phyloP scores from a whole-genome alignment of 805 yeast genomes.

The Saccharomyces mikatae region DNA sequence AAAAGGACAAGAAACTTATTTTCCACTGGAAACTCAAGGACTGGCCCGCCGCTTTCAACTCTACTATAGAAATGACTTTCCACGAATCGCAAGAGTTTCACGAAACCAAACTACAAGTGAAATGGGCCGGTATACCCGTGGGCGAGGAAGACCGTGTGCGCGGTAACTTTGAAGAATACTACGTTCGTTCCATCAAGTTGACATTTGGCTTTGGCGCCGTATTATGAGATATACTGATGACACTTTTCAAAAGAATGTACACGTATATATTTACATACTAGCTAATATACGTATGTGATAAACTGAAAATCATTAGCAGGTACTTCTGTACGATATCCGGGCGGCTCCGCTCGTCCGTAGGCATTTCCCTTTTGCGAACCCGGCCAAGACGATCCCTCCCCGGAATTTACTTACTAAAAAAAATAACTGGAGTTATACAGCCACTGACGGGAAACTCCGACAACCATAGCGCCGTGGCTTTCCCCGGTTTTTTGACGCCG shows the following conservation, averaged over 20 bases:
- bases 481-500: background rate
- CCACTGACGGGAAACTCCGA: background rate
- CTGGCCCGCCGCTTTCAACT: constrained; percentile 83
- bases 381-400: background rate
- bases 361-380: background rate
- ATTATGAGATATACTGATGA: constrained; percentile 32
- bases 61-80: constrained; percentile 57
- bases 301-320: background rate
- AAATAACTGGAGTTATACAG: background rate
- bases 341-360: background rate
- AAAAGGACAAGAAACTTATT: constrained; percentile 49
- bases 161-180: constrained; percentile 80
- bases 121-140: constrained; percentile 82
- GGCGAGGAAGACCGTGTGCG: constrained; percentile 90
- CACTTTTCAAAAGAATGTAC: background rate
- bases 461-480: background rate
- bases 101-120: constrained; percentile 73
- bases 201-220: constrained; percentile 97
- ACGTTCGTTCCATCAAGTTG: constrained; percentile 78
- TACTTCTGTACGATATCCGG: background rate
- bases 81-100: constrained; percentile 60
- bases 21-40: constrained; percentile 82
- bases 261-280: background rate
- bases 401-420: background rate
- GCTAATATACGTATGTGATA: background rate